phyloP scores from a whole-genome alignment of 2,329 filamentous ascomycete genomes.

The Fusarium piperis region DNA sequence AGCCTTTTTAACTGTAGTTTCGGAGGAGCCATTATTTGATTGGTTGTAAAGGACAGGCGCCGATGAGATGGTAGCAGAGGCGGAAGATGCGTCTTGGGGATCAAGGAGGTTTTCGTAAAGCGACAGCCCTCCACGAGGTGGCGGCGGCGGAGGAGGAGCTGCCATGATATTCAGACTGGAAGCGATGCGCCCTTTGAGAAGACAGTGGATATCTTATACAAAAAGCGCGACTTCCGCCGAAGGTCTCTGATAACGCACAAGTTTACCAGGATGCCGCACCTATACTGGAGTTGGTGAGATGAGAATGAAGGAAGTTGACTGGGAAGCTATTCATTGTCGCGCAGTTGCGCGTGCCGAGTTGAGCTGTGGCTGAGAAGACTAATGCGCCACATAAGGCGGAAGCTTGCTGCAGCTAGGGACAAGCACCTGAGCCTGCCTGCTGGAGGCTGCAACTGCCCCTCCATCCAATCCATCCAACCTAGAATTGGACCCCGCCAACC shows the following conservation, averaged over 20 bases:
- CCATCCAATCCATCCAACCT: slow-evolving; percentile 32
- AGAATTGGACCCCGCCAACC: slow-evolving; percentile 45
- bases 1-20: slow-evolving; percentile 67
- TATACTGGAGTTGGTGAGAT: neutral
- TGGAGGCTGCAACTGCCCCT: slow-evolving; percentile 42
- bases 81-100: slow-evolving; percentile 56
- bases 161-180: slow-evolving; percentile 37
- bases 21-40: slow-evolving; percentile 54
- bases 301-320: neutral
- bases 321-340: neutral
- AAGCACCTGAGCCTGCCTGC: neutral
- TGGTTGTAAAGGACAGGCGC: slow-evolving; percentile 78
- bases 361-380: neutral
- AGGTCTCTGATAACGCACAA: neutral
- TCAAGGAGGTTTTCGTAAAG: slow-evolving; percentile 88
- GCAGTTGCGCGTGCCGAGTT: neutral
- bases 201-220: neutral
- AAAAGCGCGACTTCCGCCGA: neutral
- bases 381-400: slow-evolving; percentile 46
- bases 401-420: neutral
- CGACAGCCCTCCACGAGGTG: slow-evolving; percentile 66
- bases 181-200: neutral
- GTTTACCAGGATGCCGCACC: neutral
- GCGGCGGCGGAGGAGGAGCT: slow-evolving; percentile 49
- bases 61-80: slow-evolving; percentile 75